phyloP scores from a whole-genome alignment of 176 grass and related monocot genomes.

The Phoenix dactylifera region DNA sequence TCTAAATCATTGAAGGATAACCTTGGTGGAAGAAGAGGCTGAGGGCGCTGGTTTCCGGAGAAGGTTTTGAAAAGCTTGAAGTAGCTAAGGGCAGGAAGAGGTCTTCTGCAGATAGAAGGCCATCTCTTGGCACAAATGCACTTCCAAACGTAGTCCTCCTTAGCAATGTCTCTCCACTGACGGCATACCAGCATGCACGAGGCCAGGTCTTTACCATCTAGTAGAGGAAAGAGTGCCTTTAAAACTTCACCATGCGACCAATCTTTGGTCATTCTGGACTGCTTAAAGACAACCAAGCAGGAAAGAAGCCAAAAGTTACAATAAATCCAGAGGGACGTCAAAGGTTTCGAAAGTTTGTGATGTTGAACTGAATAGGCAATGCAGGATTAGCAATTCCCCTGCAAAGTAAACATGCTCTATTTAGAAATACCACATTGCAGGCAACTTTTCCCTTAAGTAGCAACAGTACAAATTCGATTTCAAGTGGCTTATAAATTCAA shows the following conservation, averaged over 20 bases:
- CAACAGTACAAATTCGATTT: too few species aligned
- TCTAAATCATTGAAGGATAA: slow-evolving; percentile 11
- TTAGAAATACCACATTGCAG: too few species aligned
- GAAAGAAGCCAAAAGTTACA: too few species aligned
- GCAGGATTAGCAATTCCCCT: too few species aligned
- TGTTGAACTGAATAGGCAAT: too few species aligned
- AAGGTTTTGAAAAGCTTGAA: slow-evolving; percentile 14
- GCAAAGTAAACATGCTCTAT: too few species aligned
- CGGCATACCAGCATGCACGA: slow-evolving; percentile 11
- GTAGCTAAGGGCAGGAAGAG: slow-evolving; percentile 2
- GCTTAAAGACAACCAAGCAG: too few species aligned
- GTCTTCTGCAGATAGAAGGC: slow-evolving; percentile 13
- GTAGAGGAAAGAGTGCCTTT: slow-evolving; percentile 11
- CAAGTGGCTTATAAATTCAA: too few species aligned
- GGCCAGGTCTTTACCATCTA: slow-evolving; percentile 16
- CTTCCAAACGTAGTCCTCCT: slow-evolving; percentile 15
- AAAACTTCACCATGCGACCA: slow-evolving; percentile 1
- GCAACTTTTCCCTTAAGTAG: too few species aligned
- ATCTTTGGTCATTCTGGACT: neutral
- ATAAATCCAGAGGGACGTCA: too few species aligned
- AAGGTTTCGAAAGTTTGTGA: too few species aligned
- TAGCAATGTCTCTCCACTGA: slow-evolving; percentile 7
- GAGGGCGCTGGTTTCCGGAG: neutral
- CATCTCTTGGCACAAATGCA: slow-evolving; percentile 13
- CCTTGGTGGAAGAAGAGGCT: slow-evolving; percentile 3